These are phyloP conservation scores for Epichloe glyceriae DNA, from an alignment of 2,329 filamentous ascomycete genomes.

Conservation along the genomic window DNA sequence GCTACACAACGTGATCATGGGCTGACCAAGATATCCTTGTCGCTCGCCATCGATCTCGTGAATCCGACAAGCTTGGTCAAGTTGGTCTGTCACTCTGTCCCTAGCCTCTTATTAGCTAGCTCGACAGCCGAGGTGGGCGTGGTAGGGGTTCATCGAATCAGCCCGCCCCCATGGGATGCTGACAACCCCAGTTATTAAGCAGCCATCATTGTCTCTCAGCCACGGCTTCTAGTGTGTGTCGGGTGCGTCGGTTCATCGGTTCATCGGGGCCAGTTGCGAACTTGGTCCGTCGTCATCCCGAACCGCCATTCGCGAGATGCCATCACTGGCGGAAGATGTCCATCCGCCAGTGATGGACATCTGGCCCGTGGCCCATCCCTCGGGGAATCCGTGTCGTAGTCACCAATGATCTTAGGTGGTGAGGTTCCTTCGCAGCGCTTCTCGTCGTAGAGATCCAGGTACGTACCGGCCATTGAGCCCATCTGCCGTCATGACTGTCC, in stretches of 20 bases:
- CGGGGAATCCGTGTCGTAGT: constrained; percentile 45
- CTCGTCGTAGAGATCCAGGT: constrained; percentile 30
- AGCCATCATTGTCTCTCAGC: too few species aligned
- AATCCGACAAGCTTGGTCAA: too few species aligned
- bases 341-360: constrained; percentile 13
- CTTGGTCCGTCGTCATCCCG: background rate
- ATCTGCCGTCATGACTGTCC: constrained; percentile 58
- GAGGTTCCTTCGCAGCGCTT: constrained; percentile 34
- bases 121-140: too few species aligned
- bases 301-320: background rate
- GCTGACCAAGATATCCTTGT: background rate
- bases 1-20: too few species aligned
- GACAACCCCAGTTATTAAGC: too few species aligned
- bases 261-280: too few species aligned
- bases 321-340: constrained; percentile 11
- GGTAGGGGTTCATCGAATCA: too few species aligned
- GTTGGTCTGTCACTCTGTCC: too few species aligned
- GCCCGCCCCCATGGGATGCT: too few species aligned
- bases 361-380: constrained; percentile 36
- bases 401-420: constrained; percentile 45
- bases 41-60: background rate
- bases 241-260: too few species aligned
- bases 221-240: too few species aligned
- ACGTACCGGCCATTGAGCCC: constrained; percentile 42
- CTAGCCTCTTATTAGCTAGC: too few species aligned